Evolutionary conservation across 2,329 filamentous ascomycete species (phyloP).

Genomic region (Curvularia lunata): DNA sequence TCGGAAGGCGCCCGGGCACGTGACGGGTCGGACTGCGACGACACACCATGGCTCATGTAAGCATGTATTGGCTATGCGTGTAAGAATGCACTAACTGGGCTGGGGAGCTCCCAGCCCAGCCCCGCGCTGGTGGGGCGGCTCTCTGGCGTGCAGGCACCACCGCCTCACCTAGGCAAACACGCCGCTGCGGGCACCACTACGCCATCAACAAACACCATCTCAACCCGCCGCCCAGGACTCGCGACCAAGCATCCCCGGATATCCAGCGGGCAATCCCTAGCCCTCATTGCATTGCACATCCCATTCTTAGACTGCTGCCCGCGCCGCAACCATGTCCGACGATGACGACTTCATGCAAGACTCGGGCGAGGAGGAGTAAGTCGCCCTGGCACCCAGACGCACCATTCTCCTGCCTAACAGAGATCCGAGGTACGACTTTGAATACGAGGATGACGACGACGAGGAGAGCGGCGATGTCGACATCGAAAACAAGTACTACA

Average conservation of each 20-base stretch:
- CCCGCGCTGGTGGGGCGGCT: conserved; percentile 16
- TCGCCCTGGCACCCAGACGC: neutral
- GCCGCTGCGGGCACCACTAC: conserved; percentile 12
- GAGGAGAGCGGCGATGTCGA: conserved; percentile 88
- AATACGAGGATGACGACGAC: conserved; percentile 94
- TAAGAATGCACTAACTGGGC: neutral
- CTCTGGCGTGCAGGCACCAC: conserved; percentile 29
- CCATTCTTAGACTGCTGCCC: conserved; percentile 12
- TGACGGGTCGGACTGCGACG: too few relatives aligned
- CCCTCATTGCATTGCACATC: conserved; percentile 1
- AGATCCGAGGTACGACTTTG: conserved; percentile 81
- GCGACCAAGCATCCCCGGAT: neutral
- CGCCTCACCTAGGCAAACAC: conserved; percentile 21
- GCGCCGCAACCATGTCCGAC: conserved; percentile 69
- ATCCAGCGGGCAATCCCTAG: neutral
- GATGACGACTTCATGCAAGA: conserved; percentile 95
- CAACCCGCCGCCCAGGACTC: neutral
- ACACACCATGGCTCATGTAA: neutral
- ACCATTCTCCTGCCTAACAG: conserved; percentile 24
- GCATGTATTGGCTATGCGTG: neutral
- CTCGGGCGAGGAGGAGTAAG: conserved; percentile 83
- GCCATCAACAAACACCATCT: neutral
- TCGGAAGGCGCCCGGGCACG: neutral
- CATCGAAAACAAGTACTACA: conserved; percentile 99
- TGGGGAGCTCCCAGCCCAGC: conserved; percentile 14